Percentiles rank a stretch among this genome's conserved stretches.
These are phyloP conservation scores for Cenchrus purpureus DNA, from an alignment of 176 grass and related monocot genomes.

Conservation along the genomic window DNA sequence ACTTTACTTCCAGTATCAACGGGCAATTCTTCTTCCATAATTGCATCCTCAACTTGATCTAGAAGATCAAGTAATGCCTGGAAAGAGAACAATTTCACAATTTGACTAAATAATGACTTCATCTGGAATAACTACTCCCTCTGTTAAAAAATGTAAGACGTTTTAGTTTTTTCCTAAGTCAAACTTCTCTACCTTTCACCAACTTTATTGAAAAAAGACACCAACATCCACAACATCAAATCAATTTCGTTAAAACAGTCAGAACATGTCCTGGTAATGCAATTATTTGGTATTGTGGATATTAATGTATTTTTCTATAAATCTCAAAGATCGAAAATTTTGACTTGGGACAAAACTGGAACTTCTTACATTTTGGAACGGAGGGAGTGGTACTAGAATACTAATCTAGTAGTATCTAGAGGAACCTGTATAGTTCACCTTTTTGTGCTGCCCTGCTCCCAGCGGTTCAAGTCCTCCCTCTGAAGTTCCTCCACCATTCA, in stretches of 20 bases:
- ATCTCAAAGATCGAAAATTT: too few relatives aligned
- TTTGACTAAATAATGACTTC: background rate
- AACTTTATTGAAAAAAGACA: too few relatives aligned
- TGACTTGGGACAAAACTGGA: too few relatives aligned
- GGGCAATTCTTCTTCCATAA: slow-evolving; percentile 68
- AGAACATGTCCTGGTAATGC: too few relatives aligned
- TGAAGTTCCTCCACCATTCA: slow-evolving; percentile 39
- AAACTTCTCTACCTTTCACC: too few relatives aligned
- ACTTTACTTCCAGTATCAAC: slow-evolving; percentile 36
- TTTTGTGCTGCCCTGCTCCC: slow-evolving; percentile 66
- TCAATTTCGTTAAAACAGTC: too few relatives aligned
- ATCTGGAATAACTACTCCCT: slow-evolving; percentile 10
- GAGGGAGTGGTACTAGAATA: background rate
- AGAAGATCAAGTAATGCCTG: slow-evolving; percentile 88
- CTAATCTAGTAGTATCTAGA: background rate
- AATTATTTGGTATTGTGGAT: too few relatives aligned
- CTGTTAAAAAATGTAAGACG: too few relatives aligned
- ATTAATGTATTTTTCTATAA: too few relatives aligned
- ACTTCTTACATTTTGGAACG: too few relatives aligned
- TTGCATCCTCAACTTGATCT: slow-evolving; percentile 98
- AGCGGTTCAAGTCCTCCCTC: slow-evolving; percentile 53
- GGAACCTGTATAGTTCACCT: slow-evolving; percentile 54
- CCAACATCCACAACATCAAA: too few relatives aligned
- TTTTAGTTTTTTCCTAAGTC: too few relatives aligned
- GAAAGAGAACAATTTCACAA: slow-evolving; percentile 17